These are phyloP conservation scores for Huntiella abstrusa DNA, from an alignment of 2,329 filamentous ascomycete species.

Conservation along the genomic window DNA sequence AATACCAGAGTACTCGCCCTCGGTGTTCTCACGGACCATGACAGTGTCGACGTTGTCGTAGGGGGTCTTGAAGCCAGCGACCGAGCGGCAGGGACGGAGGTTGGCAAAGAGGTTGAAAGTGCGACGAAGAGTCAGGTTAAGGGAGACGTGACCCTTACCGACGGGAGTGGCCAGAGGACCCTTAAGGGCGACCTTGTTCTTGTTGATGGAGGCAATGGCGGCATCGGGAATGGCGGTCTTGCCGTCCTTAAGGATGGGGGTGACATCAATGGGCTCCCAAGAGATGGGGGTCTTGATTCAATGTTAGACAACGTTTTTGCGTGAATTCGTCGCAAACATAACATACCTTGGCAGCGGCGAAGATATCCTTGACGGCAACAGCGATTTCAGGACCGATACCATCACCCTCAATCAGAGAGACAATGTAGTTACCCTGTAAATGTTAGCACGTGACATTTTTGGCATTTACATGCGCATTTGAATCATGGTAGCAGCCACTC, in stretches of 20 bases:
- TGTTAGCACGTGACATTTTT: constrained; percentile 46
- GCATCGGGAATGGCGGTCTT: constrained; percentile 87
- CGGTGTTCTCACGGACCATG: constrained; percentile 97
- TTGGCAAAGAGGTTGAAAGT: constrained; percentile 99
- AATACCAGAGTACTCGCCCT: constrained; percentile 98
- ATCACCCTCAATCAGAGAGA: constrained; percentile 96
- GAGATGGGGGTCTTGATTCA: constrained; percentile 52
- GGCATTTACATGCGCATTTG: constrained; percentile 3
- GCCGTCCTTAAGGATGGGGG: constrained; percentile 80
- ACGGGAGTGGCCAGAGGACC: constrained; percentile 92
- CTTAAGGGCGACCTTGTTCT: constrained; percentile 96
- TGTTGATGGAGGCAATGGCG: constrained; percentile 81
- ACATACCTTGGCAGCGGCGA: constrained; percentile 74
- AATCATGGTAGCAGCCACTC: not conserved
- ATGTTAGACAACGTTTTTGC: constrained; percentile 4
- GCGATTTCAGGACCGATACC: constrained; percentile 97
- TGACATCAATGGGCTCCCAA: constrained; percentile 96
- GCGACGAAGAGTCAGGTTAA: constrained; percentile 93
- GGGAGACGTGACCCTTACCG: constrained; percentile 96
- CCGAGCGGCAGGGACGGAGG: constrained; percentile 90
- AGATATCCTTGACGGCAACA: constrained; percentile 97
- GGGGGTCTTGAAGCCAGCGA: constrained; percentile 93
- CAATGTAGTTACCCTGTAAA: constrained; percentile 73
- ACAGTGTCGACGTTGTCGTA: constrained; percentile 96
- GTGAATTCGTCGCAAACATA: constrained; percentile 16